A percentile compares a stretch with the other conserved stretches of the same genome.
Evolutionary conservation across 352 stramenopile species (phyloP).

Genomic region (Globisporangium polare): DNA sequence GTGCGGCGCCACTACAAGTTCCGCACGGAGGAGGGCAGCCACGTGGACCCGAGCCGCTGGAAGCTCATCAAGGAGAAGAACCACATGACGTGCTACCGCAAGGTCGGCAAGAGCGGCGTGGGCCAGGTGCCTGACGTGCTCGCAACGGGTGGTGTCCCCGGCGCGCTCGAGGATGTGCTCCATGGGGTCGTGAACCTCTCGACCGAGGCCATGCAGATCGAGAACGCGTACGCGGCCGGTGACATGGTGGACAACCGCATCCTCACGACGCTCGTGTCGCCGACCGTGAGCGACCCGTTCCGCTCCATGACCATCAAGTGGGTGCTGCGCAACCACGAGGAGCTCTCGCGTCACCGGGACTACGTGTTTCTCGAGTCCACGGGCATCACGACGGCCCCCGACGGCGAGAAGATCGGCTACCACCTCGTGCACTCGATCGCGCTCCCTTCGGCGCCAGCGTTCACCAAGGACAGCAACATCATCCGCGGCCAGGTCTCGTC

Average conservation of each 20-base stretch:
- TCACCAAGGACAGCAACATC: slow-evolving; percentile 65
- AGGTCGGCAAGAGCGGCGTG: slow-evolving; percentile 5
- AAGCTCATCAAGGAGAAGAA: slow-evolving; percentile 20
- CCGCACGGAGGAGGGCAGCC: background rate
- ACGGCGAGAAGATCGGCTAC: slow-evolving; percentile 54
- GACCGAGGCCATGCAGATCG: slow-evolving; percentile 22
- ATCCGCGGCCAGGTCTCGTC: slow-evolving; percentile 36
- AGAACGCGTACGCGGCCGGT: slow-evolving; percentile 15
- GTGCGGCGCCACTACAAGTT: slow-evolving; percentile 15
- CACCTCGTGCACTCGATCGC: slow-evolving; percentile 58
- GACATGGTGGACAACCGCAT: slow-evolving; percentile 25
- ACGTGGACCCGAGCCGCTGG: slow-evolving; percentile 13
- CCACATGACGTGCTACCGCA: slow-evolving; percentile 16
- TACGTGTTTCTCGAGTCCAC: slow-evolving; percentile 72
- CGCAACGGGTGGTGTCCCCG: slow-evolving; percentile 6
- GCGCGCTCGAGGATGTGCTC: slow-evolving; percentile 15
- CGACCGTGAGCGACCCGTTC: slow-evolving; percentile 43
- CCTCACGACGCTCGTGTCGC: slow-evolving; percentile 40
- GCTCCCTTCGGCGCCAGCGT: slow-evolving; percentile 31
- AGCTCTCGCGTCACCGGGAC: slow-evolving; percentile 53
- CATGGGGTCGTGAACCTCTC: slow-evolving; percentile 19
- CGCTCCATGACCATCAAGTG: slow-evolving; percentile 69
- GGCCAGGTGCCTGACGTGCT: slow-evolving; percentile 15
- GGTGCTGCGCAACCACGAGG: slow-evolving; percentile 60
- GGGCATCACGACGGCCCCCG: slow-evolving; percentile 47